Conservation (phyloP, 805 yeast species). For the Hanseniaspora pseudoguilliermondii region DNA sequence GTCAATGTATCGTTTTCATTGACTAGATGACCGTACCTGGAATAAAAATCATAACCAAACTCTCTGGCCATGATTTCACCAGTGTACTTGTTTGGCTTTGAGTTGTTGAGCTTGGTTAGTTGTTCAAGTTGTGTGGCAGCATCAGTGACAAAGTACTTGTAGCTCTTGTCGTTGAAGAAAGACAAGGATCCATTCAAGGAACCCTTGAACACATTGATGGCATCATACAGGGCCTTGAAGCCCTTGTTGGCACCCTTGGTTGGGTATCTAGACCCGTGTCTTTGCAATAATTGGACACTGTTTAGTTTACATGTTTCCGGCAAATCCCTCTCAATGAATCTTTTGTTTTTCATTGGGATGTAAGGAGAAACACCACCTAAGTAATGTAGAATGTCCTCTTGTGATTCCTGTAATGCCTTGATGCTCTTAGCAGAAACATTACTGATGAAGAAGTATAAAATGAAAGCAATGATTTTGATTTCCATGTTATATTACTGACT, state of each 20-base stretch:
- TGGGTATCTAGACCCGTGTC: constrained; percentile 75
- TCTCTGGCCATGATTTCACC: constrained; percentile 35
- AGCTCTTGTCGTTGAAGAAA: constrained; percentile 36
- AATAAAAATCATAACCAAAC: constrained; percentile 35
- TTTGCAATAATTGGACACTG: constrained; percentile 56
- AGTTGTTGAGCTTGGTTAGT: constrained; percentile 25
- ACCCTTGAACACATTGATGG: constrained; percentile 20
- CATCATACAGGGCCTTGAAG: constrained; percentile 21
- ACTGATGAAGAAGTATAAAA: not conserved
- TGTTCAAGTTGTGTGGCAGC: constrained; percentile 31
- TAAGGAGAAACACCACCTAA: constrained; percentile 49
- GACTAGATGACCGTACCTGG: constrained; percentile 33
- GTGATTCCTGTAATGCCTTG: constrained; percentile 8
- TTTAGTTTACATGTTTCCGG: constrained; percentile 43
- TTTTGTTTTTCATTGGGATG: constrained; percentile 35
- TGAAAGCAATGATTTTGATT: not conserved
- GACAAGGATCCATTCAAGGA: constrained; percentile 30
- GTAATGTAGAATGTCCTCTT: constrained; percentile 32
- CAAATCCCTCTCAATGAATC: constrained; percentile 37
- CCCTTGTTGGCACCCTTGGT: constrained; percentile 32
- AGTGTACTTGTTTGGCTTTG: constrained; percentile 29
- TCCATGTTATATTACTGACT: not conserved
- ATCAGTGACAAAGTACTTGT: constrained; percentile 34
- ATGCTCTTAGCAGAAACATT: not conserved
- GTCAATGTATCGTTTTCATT: constrained; percentile 27